Percentiles rank a stretch among this genome's conserved stretches.
phyloP scores from a whole-genome alignment of 2,329 filamentous ascomycete genomes.

The Neoarthrinium moseri region DNA sequence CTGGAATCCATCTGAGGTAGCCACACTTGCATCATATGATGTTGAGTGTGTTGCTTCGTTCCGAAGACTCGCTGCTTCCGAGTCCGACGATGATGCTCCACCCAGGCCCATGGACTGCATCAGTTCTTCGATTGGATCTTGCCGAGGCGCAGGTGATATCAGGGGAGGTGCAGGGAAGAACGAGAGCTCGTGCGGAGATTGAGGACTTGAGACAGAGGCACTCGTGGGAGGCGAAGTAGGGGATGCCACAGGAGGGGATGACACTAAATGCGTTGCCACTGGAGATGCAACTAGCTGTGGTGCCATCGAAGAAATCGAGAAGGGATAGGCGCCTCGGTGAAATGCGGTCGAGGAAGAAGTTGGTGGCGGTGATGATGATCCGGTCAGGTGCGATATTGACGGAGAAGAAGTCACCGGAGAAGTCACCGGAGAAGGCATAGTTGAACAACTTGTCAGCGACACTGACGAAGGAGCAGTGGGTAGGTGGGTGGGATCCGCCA shows the following conservation, averaged over 20 bases:
- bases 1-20: too few species aligned
- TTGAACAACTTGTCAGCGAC: not conserved
- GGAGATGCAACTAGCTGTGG: too few species aligned
- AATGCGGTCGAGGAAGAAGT: not conserved
- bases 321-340: too few species aligned
- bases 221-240: not conserved
- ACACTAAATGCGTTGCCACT: not conserved
- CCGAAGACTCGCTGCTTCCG: not conserved
- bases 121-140: conserved; percentile 10
- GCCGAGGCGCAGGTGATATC: not conserved
- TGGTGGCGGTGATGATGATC: not conserved
- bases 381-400: too few species aligned
- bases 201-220: conserved; percentile 6
- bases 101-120: conserved; percentile 1
- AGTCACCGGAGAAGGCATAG: not conserved
- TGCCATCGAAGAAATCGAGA: too few species aligned
- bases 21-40: too few species aligned
- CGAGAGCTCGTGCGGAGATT: conserved; percentile 8
- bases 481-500: not conserved
- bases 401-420: not conserved
- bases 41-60: not conserved
- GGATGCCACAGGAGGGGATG: not conserved
- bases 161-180: conserved; percentile 11
- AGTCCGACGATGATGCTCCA: not conserved
- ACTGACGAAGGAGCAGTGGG: not conserved